Percentiles rank a stretch among this genome's conserved stretches.
Evolutionary conservation across 2,329 filamentous ascomycete genomes (phyloP).

Genomic region (Fusarium nodosum): DNA sequence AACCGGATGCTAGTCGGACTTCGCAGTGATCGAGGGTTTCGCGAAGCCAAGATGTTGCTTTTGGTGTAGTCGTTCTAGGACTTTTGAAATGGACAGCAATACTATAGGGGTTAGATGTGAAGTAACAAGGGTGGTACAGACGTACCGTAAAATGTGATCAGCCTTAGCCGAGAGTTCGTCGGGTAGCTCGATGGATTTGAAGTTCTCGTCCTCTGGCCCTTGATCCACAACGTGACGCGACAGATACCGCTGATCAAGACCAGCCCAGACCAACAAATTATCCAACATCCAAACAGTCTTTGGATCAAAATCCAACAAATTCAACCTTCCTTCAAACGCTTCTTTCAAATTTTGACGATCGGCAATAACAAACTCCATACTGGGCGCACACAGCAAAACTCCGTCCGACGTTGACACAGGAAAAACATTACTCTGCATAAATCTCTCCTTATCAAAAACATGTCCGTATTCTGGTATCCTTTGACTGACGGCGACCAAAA

Average conservation of each 20-base stretch:
- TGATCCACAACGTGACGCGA: conserved; percentile 38
- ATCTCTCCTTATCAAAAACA: conserved; percentile 37
- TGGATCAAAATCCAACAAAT: conserved; percentile 39
- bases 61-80: conserved; percentile 27
- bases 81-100: conserved; percentile 44
- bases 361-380: conserved; percentile 41
- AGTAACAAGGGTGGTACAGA: rapidly evolving
- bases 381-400: conserved; percentile 37
- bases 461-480: conserved; percentile 39
- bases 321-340: conserved; percentile 35
- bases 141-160: conserved; percentile 38
- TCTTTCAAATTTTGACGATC: conserved; percentile 40
- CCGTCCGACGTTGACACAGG: conserved; percentile 31
- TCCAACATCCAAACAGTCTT: conserved; percentile 42
- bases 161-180: conserved; percentile 40
- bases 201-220: conserved; percentile 16
- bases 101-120: conserved; percentile 5
- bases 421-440: conserved; percentile 33
- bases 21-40: conserved; percentile 38
- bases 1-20: conserved; percentile 19
- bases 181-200: conserved; percentile 37
- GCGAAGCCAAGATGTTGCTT: conserved; percentile 29
- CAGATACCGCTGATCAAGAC: conserved; percentile 40
- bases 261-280: conserved; percentile 40
- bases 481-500: conserved; percentile 35